Evolutionary conservation across 768 basidiomycete genomes (phyloP), one percentile per base, ranked within the genome.

Genomic region (Rhizopogon vesiculosus): DNA sequence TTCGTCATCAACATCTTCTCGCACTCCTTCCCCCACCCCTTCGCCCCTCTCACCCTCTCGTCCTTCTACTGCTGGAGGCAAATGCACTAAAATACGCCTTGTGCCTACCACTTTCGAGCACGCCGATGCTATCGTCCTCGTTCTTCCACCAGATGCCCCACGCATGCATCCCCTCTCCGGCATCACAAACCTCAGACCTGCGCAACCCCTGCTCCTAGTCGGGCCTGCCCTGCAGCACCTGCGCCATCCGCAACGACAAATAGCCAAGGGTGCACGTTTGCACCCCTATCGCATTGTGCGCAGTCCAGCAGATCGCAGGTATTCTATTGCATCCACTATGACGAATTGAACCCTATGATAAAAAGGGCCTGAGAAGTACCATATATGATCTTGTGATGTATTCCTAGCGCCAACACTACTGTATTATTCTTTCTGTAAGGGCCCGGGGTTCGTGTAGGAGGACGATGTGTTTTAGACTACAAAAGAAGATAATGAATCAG

Each of bases 271-370:
- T 39, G 73, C 78, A 8, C 74, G 80, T 19, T 59, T 86, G 7
- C 79, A 82, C 57, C 84, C 85, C 2, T 87, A 85, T 65, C 78
- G 78, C 58, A 69, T 83, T 35, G 66, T 72, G n/a, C 68, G 62
- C 16, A 41, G 54, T 28, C 50, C 59, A 19, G 40, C 55, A 10
- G 58, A 63, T 28, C 60, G 52, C 28, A 56, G 57, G 13, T 43
- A 59, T 3, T 48, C 51, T n/a, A 28, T 53, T 16, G 45, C 13
- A 28, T 38, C 54, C 33, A 48, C 16, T 33, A 13, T 33, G 15
- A 31, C 54, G 22, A 53, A 28, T 16, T 53, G 39, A 58, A 16
- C 16, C 2, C 6, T 31, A 39, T 16, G 18, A 29, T 48, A 42
- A 55, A 18, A 33, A 53, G n/a, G 5, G 18, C 33, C 16, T 15